phyloP scores from a whole-genome alignment of 2,329 filamentous ascomycete species.

The Aureobasidium vineae region DNA sequence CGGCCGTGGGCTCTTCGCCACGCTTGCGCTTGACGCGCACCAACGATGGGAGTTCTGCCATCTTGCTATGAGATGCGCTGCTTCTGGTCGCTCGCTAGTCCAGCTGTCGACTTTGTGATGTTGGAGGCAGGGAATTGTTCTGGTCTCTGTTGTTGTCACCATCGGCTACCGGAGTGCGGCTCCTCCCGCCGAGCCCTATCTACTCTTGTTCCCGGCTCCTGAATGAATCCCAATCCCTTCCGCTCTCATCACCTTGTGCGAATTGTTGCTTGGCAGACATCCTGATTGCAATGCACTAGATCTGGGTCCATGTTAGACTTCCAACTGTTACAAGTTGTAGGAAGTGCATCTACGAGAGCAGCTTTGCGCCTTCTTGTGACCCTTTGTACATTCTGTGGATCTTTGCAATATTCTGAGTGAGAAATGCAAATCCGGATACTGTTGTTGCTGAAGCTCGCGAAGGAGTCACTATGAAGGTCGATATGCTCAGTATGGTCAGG shows the following conservation, averaged over 20 bases:
- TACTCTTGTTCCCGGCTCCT: no score
- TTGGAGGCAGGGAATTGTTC: background rate
- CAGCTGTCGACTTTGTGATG: background rate
- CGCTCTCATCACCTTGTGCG: background rate
- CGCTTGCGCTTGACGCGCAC: slow-evolving; percentile 58
- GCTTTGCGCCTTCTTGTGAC: background rate
- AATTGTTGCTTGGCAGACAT: background rate
- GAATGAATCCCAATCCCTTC: background rate
- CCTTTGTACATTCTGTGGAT: background rate
- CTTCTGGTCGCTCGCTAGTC: background rate
- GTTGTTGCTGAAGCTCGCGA: background rate
- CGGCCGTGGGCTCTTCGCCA: slow-evolving; percentile 49
- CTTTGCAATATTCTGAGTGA: background rate
- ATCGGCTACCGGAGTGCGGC: background rate
- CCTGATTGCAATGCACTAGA: background rate
- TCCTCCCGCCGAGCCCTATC: background rate
- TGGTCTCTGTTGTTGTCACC: slow-evolving; percentile 9
- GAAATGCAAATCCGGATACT: background rate
- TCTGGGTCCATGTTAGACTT: background rate
- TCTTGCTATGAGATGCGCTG: slow-evolving; percentile 31
- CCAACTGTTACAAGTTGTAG: background rate
- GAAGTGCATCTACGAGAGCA: background rate
- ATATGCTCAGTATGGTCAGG: background rate
- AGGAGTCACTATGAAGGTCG: background rate
- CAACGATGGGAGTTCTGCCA: slow-evolving; percentile 51